Conservation (phyloP, 1,284 basidiomycete genomes). For the Fomitopsis palustris region DNA sequence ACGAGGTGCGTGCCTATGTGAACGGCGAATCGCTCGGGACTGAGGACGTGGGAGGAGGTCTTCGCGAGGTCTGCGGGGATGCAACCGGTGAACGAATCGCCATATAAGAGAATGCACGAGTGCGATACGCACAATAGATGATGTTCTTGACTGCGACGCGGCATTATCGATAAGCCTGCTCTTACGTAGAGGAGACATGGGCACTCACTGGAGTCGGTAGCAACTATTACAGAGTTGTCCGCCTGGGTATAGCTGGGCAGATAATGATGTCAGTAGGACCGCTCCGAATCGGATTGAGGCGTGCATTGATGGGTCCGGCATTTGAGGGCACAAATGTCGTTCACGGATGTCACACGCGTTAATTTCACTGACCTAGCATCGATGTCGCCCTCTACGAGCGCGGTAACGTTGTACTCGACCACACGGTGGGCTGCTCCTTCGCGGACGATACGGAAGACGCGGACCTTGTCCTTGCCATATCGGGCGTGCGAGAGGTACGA, state of each 20-base stretch:
- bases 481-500: slow-evolving; percentile 47
- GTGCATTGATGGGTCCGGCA: neutral
- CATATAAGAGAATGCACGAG: neutral
- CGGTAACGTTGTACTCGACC: slow-evolving; percentile 79
- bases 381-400: slow-evolving; percentile 80
- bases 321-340: neutral
- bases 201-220: slow-evolving; percentile 81
- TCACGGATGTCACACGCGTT: neutral
- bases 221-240: slow-evolving; percentile 82
- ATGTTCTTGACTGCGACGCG: slow-evolving; percentile 82
- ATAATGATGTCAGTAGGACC: neutral
- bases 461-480: slow-evolving; percentile 87
- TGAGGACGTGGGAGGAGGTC: slow-evolving; percentile 79
- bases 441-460: slow-evolving; percentile 83
- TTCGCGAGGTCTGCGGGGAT: slow-evolving; percentile 72
- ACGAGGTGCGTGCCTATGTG: slow-evolving; percentile 86
- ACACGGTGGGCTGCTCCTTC: slow-evolving; percentile 64
- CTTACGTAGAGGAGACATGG: neutral
- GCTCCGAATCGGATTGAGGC: neutral
- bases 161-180: neutral
- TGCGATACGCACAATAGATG: slow-evolving; percentile 63
- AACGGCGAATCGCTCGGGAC: slow-evolving; percentile 83
- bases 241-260: slow-evolving; percentile 69
- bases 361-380: slow-evolving; percentile 47
- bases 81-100: neutral